Percentiles rank a stretch among this genome's conserved stretches.
These are phyloP conservation scores for Heritiera fomes DNA, from an alignment of 345 rosid genomes.

Conservation along the genomic window DNA sequence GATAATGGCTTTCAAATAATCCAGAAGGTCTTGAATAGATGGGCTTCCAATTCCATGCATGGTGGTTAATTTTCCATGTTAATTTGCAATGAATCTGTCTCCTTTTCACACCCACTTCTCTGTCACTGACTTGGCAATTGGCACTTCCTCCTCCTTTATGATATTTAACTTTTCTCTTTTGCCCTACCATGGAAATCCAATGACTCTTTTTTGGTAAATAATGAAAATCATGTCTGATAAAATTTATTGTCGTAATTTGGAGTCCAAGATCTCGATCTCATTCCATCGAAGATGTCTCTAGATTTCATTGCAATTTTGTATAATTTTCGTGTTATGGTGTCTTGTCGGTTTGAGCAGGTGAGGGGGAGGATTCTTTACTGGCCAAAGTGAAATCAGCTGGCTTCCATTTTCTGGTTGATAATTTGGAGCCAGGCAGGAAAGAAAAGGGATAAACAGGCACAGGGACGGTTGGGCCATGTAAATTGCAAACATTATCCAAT, in stretches of 20 bases:
- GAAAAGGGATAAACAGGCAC: neutral
- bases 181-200: slow-evolving; percentile 2
- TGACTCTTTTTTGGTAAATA: neutral
- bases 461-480: neutral
- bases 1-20: neutral
- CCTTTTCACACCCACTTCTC: neutral
- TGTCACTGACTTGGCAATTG: slow-evolving; percentile 9
- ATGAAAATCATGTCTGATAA: neutral
- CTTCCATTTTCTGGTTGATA: neutral
- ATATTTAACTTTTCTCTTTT: neutral
- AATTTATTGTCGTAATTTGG: neutral
- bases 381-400: neutral
- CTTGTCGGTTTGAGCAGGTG: neutral
- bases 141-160: neutral
- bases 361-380: neutral
- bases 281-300: neutral
- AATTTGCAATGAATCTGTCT: slow-evolving; percentile 6
- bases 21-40: neutral
- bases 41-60: slow-evolving; percentile 12
- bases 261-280: too few relatives aligned
- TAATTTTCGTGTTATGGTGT: too few relatives aligned
- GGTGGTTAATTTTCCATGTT: neutral
- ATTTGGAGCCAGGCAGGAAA: neutral
- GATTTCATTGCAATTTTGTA: too few relatives aligned
- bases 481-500: slow-evolving; percentile 12